Evolutionary conservation across 805 yeast species (phyloP).

Genomic region (Saccharomycopsis schoenii): DNA sequence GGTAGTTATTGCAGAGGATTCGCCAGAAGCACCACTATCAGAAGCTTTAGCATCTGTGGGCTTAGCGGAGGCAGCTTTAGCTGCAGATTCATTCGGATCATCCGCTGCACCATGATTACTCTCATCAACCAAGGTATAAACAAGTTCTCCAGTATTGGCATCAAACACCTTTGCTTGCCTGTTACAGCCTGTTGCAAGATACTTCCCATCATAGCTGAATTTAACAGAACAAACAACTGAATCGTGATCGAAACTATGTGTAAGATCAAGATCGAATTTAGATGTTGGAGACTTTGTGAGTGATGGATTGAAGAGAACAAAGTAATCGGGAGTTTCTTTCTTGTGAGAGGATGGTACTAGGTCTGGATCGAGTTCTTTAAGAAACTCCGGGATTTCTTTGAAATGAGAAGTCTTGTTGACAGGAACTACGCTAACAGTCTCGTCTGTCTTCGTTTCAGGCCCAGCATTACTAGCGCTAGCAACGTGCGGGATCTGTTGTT

Average conservation of each 20-base stretch:
- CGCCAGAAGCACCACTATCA: constrained; percentile 9
- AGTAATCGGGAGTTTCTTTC: constrained; percentile 77
- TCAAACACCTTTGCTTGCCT: constrained; percentile 90
- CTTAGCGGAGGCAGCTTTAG: not conserved
- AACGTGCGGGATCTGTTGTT: constrained; percentile 6
- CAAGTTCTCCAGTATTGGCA: constrained; percentile 82
- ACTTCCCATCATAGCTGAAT: constrained; percentile 84
- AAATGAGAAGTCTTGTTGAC: constrained; percentile 42
- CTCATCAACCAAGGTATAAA: constrained; percentile 82
- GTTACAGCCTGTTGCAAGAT: constrained; percentile 94
- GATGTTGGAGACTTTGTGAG: constrained; percentile 36
- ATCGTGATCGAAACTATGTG: constrained; percentile 83
- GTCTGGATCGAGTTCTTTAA: constrained; percentile 69
- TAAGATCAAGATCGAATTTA: constrained; percentile 72
- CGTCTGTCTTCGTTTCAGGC: constrained; percentile 20
- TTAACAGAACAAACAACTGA: constrained; percentile 96
- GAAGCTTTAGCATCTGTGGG: not conserved
- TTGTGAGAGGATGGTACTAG: constrained; percentile 67
- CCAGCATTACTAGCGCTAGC: constrained; percentile 19
- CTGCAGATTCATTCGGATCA: not conserved
- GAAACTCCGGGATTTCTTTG: constrained; percentile 49
- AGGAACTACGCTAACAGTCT: constrained; percentile 20
- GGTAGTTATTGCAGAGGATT: not conserved
- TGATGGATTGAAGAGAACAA: constrained; percentile 83
- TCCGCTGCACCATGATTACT: constrained; percentile 32